Conservation (phyloP, 2,329 filamentous ascomycete species). For the Botrytis squamosa region DNA sequence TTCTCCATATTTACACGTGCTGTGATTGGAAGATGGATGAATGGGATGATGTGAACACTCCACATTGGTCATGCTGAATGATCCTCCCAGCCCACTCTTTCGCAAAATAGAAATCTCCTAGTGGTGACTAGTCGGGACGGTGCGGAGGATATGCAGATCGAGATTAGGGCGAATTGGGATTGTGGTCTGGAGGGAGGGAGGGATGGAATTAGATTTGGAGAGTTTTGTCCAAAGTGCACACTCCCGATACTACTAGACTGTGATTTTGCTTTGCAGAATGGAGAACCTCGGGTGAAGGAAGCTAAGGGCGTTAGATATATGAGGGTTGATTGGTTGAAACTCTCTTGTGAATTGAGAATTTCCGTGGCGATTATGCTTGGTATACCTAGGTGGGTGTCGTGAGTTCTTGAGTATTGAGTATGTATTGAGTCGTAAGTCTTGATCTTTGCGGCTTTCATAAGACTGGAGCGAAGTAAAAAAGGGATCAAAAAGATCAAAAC, state of each 20-base stretch:
- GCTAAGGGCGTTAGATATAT: background rate
- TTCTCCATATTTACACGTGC: background rate
- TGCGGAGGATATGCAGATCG: background rate
- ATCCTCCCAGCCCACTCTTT: background rate
- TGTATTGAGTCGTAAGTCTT: too few species aligned
- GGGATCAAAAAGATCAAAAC: too few species aligned
- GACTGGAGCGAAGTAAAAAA: background rate
- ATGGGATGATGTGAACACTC: background rate
- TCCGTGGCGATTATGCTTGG: background rate
- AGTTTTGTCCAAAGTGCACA: too few species aligned
- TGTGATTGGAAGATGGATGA: background rate
- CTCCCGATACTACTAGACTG: too few species aligned
- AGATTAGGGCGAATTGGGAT: background rate
- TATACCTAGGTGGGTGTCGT: background rate
- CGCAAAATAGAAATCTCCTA: slow-evolving; percentile 1
- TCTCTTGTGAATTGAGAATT: background rate
- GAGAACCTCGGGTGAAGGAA: background rate
- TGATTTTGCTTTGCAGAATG: background rate
- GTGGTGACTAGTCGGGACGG: background rate
- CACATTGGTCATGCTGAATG: background rate
- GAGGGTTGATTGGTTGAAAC: background rate
- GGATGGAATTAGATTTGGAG: background rate
- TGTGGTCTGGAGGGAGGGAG: too few species aligned
- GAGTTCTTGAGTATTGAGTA: background rate
- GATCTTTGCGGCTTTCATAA: too few species aligned